phyloP scores from a whole-genome alignment of 2,329 filamentous ascomycete species.

The Microsporum canis region DNA sequence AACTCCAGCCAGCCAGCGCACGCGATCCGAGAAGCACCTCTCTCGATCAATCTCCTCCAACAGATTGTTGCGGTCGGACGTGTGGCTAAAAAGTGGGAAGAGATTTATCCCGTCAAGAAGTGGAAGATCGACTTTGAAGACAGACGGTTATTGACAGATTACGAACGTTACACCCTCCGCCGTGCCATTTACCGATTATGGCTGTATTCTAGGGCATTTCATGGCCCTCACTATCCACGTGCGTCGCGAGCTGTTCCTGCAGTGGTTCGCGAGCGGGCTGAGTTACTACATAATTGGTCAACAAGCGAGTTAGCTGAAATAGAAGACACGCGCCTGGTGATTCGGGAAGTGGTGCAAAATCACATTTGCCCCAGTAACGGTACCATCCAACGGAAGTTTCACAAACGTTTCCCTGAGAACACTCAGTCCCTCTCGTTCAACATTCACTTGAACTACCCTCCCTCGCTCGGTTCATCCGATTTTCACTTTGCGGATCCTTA shows the following conservation, averaged over 20 bases:
- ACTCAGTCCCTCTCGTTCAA: conserved; percentile 42
- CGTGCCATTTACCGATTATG: conserved; percentile 50
- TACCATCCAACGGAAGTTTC: conserved; percentile 47
- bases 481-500: conserved; percentile 9
- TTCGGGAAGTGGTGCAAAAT: conserved; percentile 45
- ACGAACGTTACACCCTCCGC: conserved; percentile 43
- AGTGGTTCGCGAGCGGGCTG: conserved; percentile 41
- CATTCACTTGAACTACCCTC: conserved; percentile 42
- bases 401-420: conserved; percentile 43
- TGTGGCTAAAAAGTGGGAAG: conserved; percentile 47
- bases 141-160: conserved; percentile 41
- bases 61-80: conserved; percentile 45
- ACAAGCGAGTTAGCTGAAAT: conserved; percentile 47
- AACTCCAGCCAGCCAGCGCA: conserved; percentile 50
- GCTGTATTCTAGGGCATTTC: conserved; percentile 50
- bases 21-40: conserved; percentile 40
- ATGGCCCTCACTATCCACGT: conserved; percentile 42
- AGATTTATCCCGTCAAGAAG: conserved; percentile 53
- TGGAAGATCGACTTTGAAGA: conserved; percentile 49
- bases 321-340: conserved; percentile 45
- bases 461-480: conserved; percentile 23
- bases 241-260: conserved; percentile 38
- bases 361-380: conserved; percentile 53
- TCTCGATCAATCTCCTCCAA: conserved; percentile 45
- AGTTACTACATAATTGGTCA: conserved; percentile 49